phyloP scores from a whole-genome alignment of 2,329 filamentous ascomycete species.

The Cercospora sojina region DNA sequence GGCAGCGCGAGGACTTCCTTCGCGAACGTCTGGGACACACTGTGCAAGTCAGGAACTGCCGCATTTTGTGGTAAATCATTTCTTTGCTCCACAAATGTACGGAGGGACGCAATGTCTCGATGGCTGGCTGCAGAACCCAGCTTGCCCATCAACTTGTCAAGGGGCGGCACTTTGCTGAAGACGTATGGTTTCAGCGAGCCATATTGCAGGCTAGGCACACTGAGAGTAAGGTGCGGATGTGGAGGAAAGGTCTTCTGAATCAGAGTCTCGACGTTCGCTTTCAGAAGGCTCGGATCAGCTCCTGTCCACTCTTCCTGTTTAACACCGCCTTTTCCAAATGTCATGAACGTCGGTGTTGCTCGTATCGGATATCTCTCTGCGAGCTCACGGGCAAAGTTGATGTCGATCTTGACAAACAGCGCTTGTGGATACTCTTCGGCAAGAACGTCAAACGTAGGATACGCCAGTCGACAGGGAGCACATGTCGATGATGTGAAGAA shows the following conservation, averaged over 20 bases:
- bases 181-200: constrained; percentile 66
- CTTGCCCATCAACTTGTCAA: constrained; percentile 78
- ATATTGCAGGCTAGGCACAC: constrained; percentile 67
- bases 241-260: constrained; percentile 71
- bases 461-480: constrained; percentile 77
- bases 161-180: constrained; percentile 75
- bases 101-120: constrained; percentile 62
- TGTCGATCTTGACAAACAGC: constrained; percentile 79
- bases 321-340: constrained; percentile 68
- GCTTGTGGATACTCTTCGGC: constrained; percentile 70
- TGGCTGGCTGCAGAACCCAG: constrained; percentile 64
- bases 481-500: constrained; percentile 94
- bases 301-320: constrained; percentile 80
- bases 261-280: constrained; percentile 70
- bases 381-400: constrained; percentile 61
- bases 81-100: constrained; percentile 68
- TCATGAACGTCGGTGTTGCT: constrained; percentile 85
- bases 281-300: constrained; percentile 66
- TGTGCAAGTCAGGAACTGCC: constrained; percentile 67
- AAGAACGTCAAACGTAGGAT: constrained; percentile 77
- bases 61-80: constrained; percentile 62
- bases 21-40: constrained; percentile 52
- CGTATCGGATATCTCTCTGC: constrained; percentile 65
- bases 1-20: constrained; percentile 50
- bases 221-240: constrained; percentile 72